Conservation (phyloP, 176 grass and related monocot species). For the Tillandsia leiboldiana region DNA sequence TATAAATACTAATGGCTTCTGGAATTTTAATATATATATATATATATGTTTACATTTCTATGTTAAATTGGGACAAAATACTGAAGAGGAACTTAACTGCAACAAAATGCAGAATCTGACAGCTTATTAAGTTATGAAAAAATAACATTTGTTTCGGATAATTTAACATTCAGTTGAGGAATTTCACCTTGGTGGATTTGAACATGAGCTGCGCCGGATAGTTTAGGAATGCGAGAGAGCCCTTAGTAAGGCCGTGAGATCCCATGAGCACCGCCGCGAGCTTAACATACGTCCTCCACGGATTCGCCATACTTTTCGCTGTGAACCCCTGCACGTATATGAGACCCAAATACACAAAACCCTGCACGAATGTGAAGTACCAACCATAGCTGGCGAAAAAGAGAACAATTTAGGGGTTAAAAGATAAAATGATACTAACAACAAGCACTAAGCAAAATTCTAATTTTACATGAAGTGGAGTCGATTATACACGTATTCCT, state of each 20-base stretch:
- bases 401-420: neutral
- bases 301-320: constrained; percentile 82
- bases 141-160: neutral
- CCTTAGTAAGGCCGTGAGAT: constrained; percentile 85
- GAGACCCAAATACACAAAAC: constrained; percentile 66
- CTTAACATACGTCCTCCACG: constrained; percentile 73
- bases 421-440: neutral
- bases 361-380: constrained; percentile 99
- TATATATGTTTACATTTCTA: no score
- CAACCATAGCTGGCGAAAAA: constrained; percentile 48
- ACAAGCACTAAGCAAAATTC: neutral
- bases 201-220: constrained; percentile 96
- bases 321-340: constrained; percentile 76
- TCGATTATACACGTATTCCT: constrained; percentile 95
- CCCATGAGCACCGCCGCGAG: constrained; percentile 79
- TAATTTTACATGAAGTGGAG: constrained; percentile 65
- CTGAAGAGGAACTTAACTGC: no score
- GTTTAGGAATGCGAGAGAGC: constrained; percentile 91
- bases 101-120: no score
- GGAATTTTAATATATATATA: no score
- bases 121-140: no score
- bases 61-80: no score
- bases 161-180: neutral
- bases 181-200: constrained; percentile 79
- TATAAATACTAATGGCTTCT: no score